Conservation (phyloP, 768 basidiomycete species). For the Exsudoporus frostii region DNA sequence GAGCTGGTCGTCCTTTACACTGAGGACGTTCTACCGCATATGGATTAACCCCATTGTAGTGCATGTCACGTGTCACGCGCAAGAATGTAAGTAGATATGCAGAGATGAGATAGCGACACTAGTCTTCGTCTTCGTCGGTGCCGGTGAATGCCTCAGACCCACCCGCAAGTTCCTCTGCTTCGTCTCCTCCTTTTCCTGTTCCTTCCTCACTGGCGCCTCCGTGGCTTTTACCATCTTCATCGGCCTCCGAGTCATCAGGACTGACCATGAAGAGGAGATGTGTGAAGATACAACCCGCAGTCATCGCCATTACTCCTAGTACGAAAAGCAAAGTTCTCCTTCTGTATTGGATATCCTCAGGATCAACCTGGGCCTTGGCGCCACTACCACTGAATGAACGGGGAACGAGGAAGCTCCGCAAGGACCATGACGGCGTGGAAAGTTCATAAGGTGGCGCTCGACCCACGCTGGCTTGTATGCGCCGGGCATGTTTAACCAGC, state of each 20-base stretch:
- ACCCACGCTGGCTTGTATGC: slow-evolving; percentile 38
- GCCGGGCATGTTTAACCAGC: slow-evolving; percentile 56
- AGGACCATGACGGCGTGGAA: slow-evolving; percentile 16
- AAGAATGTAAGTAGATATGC: neutral
- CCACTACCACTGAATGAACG: slow-evolving; percentile 19
- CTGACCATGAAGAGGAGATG: neutral
- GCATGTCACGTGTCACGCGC: slow-evolving; percentile 17
- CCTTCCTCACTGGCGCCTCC: slow-evolving; percentile 11
- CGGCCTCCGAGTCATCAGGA: neutral
- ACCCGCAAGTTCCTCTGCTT: slow-evolving; percentile 8
- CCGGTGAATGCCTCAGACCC: slow-evolving; percentile 4
- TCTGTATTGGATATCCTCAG: slow-evolving; percentile 46
- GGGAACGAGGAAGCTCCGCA: slow-evolving; percentile 40
- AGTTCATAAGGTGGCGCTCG: slow-evolving; percentile 25
- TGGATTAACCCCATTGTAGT: neutral
- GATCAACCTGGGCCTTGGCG: slow-evolving; percentile 20
- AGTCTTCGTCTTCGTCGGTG: slow-evolving; percentile 17
- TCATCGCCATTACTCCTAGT: slow-evolving; percentile 41
- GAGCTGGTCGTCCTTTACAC: neutral
- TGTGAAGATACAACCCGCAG: slow-evolving; percentile 36
- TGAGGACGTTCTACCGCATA: neutral
- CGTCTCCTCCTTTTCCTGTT: slow-evolving; percentile 7
- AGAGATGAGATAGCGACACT: neutral
- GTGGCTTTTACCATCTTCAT: neutral
- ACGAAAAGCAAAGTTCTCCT: slow-evolving; percentile 55